Evolutionary conservation across 2,329 filamentous ascomycete genomes (phyloP), one percentile per base, ranked within the genome.

Genomic region (Trichophyton simii): DNA sequence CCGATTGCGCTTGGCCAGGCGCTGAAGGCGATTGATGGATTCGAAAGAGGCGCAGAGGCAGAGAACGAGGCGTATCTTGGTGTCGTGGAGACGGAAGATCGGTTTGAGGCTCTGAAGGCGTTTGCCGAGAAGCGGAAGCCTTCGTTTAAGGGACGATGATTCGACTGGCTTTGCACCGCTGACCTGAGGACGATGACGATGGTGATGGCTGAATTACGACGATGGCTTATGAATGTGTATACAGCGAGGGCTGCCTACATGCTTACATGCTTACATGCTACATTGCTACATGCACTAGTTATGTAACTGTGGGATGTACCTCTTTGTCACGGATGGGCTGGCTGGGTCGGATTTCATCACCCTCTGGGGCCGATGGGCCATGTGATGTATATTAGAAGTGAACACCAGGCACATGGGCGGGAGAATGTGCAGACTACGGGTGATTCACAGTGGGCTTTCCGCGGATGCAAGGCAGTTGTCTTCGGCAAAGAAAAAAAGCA

Each of bases 21-120:
- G 2, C 77, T 97, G 71, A 80, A 85, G 73, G 92, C 92, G 0
- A 87, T 97, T 1, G 80, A 82, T 60, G 84, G 82, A 73, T 90
- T 72, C 76, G 81, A 77, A 65, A 69, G 76, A 66, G 82, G 81
- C 3, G 88, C 94, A 76, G 83, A 83, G 69, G 82, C 86, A n/a
- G 94, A 96, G 78, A 92, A 91, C 73, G 80, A 83, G 67, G 91
- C 91, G 76, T 97, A 97, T 73, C 83, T 90, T 69, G 79, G 86
- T 28, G 89, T 97, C 3, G 82, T 96, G 15, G 82, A 80, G 64
- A 96, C 90, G 0, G 86, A 91, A 71, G 94, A 99, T 77, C 81
- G 91, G 63, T 79, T 90, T 68, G 94, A 97, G 80, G 94, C 94
- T 41, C 78, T 99, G 65, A 82, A 77, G 72, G 94, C 94, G 0